These are phyloP conservation scores for Cudoniella acicularis DNA, from an alignment of 495 filamentous ascomycete genomes.

Conservation along the genomic window DNA sequence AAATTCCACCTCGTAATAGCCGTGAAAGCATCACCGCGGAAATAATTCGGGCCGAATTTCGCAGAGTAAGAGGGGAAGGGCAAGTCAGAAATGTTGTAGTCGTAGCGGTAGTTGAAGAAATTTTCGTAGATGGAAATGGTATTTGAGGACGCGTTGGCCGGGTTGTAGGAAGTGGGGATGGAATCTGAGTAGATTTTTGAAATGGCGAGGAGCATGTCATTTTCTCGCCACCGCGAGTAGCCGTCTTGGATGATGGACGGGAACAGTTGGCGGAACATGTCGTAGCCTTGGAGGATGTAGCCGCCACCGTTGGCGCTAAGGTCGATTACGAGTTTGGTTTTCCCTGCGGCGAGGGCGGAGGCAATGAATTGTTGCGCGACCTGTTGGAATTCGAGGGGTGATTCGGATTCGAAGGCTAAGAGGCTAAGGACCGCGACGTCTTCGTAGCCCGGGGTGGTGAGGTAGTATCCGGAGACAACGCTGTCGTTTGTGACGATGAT, in stretches of 20 bases:
- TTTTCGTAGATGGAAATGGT: conserved; percentile 6
- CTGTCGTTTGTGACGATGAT: conserved; percentile 39
- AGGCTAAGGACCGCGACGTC: conserved; percentile 25
- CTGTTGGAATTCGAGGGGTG: conserved; percentile 15
- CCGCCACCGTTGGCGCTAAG: conserved; percentile 36
- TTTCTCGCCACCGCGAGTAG: conserved; percentile 20
- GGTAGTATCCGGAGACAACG: conserved; percentile 38
- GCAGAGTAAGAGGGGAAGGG: conserved; percentile 17
- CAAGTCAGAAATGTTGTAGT: conserved; percentile 19
- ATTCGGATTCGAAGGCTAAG: conserved; percentile 19
- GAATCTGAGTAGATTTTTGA: conserved; percentile 13
- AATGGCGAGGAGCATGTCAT: conserved; percentile 19
- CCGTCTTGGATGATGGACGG: conserved; percentile 30
- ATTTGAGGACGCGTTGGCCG: not conserved
- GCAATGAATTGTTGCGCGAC: conserved; percentile 21
- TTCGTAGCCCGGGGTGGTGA: conserved; percentile 16
- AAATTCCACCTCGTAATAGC: conserved; percentile 20
- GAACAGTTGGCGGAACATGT: conserved; percentile 36
- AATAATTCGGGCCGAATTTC: conserved; percentile 19
- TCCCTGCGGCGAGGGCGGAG: conserved; percentile 15
- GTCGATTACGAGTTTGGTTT: conserved; percentile 34
- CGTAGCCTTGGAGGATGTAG: conserved; percentile 34
- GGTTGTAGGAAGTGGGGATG: conserved; percentile 12
- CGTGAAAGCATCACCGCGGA: conserved; percentile 12
- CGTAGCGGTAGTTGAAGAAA: conserved; percentile 23